These are phyloP conservation scores for Stagonosporopsis tanaceti DNA, from an alignment of 2,329 filamentous ascomycete genomes.

Conservation along the genomic window DNA sequence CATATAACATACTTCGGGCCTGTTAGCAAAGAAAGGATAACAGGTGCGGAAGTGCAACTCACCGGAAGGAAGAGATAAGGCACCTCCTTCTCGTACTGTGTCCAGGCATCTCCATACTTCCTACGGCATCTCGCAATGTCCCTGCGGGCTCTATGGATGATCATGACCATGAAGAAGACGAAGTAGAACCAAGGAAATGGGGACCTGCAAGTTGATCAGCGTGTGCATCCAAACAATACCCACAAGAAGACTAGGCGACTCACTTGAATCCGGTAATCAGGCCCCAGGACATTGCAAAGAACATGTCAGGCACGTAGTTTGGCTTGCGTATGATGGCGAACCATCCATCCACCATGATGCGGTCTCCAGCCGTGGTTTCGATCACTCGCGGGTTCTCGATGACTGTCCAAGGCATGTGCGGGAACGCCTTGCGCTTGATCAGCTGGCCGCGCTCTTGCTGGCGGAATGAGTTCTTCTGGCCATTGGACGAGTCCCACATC, in stretches of 20 bases:
- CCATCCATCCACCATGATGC: conserved; percentile 82
- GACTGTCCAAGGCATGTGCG: conserved; percentile 84
- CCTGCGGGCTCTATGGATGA: conserved; percentile 75
- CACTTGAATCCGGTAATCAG: conserved; percentile 79
- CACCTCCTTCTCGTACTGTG: conserved; percentile 78
- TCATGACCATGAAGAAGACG: conserved; percentile 80
- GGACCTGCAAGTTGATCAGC: conserved; percentile 5
- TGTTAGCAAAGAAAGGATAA: background rate
- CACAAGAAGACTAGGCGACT: background rate
- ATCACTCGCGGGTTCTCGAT: conserved; percentile 82
- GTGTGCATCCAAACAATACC: background rate
- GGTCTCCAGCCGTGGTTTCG: conserved; percentile 73
- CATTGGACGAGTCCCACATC: conserved; percentile 90
- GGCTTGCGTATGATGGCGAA: conserved; percentile 77
- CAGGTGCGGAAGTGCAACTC: conserved; percentile 14
- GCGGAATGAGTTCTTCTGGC: conserved; percentile 91
- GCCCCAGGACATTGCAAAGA: conserved; percentile 78
- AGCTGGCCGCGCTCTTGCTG: conserved; percentile 75
- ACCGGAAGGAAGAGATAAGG: conserved; percentile 83
- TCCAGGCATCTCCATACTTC: conserved; percentile 83
- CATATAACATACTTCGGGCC: conserved; percentile 8
- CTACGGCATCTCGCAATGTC: conserved; percentile 76
- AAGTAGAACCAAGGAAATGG: conserved; percentile 91
- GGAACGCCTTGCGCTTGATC: conserved; percentile 78
- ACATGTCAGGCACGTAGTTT: conserved; percentile 82